A percentile compares a stretch with the other conserved stretches of the same genome.
phyloP scores from a whole-genome alignment of 352 stramenopile species.

The Globisporangium ultimum region DNA sequence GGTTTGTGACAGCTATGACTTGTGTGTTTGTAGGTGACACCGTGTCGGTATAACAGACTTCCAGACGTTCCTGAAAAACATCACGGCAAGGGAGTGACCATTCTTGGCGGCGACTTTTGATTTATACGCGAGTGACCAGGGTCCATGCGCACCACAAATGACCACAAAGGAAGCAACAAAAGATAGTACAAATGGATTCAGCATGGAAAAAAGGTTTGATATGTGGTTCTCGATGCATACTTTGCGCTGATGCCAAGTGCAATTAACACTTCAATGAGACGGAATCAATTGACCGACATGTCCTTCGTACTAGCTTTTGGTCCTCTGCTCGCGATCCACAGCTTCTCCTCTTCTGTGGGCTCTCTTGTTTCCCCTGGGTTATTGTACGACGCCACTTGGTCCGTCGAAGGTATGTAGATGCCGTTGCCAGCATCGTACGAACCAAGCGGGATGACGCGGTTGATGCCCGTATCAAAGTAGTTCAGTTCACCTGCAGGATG shows the following conservation, averaged over 20 bases:
- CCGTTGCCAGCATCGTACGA: constrained; percentile 77
- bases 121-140: constrained; percentile 5
- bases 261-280: neutral
- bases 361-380: constrained; percentile 53
- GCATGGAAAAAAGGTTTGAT: neutral
- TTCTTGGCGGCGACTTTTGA: neutral
- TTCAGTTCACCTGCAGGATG: constrained; percentile 53
- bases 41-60: constrained; percentile 29
- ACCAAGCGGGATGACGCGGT: constrained; percentile 59
- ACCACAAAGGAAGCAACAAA: too few relatives aligned
- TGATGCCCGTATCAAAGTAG: constrained; percentile 69
- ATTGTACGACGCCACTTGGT: constrained; percentile 44
- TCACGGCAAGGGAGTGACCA: constrained; percentile 21
- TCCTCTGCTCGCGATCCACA: constrained; percentile 57
- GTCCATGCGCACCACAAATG: too few relatives aligned
- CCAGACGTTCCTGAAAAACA: constrained; percentile 38
- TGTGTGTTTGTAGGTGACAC: neutral
- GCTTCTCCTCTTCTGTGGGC: constrained; percentile 42
- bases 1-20: neutral
- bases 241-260: neutral
- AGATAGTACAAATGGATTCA: too few relatives aligned
- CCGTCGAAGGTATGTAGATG: constrained; percentile 65
- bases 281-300: constrained; percentile 49
- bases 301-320: constrained; percentile 74
- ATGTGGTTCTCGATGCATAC: neutral